Conservation (phyloP, 768 basidiomycete genomes). For the Kwoniella europaea region DNA sequence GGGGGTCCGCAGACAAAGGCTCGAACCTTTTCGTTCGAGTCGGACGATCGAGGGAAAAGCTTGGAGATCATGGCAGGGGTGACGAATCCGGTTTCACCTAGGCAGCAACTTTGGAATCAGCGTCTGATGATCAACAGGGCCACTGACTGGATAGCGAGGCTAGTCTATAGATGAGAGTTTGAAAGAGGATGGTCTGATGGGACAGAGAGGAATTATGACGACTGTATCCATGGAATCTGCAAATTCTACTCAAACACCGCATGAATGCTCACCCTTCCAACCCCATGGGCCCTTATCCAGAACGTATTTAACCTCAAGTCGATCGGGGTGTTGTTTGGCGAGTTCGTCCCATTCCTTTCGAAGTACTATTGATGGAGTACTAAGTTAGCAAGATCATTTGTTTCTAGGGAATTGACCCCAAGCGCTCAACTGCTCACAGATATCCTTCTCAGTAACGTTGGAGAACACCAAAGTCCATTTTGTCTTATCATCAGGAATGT, state of each 20-base stretch:
- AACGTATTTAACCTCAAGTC: constrained; percentile 80
- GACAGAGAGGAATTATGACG: not conserved
- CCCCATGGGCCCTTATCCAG: constrained; percentile 76
- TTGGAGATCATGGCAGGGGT: constrained; percentile 73
- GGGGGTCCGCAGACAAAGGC: constrained; percentile 87
- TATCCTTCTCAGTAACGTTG: constrained; percentile 87
- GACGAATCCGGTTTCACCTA: constrained; percentile 77
- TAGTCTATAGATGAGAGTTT: not conserved
- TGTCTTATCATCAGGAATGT: constrained; percentile 79
- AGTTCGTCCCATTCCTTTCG: constrained; percentile 58
- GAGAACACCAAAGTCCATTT: constrained; percentile 91
- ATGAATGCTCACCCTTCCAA: constrained; percentile 63
- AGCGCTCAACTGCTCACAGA: constrained; percentile 67
- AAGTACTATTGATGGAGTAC: constrained; percentile 42
- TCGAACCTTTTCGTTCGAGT: constrained; percentile 77
- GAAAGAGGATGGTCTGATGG: not conserved
- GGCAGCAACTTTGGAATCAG: not conserved
- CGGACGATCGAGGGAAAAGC: constrained; percentile 68
- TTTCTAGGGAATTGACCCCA: too few species aligned
- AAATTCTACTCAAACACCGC: too few species aligned
- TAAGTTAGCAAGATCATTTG: not conserved
- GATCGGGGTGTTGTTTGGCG: constrained; percentile 61
- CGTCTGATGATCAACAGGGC: too few species aligned
- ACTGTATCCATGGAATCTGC: too few species aligned
- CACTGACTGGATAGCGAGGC: too few species aligned